phyloP scores from a whole-genome alignment of 2,329 filamentous ascomycete genomes.

The Fusarium sp. region DNA sequence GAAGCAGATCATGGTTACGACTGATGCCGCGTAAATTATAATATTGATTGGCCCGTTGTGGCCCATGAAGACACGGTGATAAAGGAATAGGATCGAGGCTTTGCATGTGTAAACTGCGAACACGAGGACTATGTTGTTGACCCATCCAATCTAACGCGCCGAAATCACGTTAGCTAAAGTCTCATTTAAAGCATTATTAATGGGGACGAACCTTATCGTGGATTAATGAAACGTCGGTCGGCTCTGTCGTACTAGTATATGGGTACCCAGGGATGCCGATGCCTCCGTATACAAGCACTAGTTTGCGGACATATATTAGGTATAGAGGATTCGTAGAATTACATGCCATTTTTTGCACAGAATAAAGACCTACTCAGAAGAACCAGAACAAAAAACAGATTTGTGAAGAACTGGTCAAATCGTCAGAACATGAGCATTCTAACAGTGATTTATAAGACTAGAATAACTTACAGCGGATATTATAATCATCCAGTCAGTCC shows the following conservation, averaged over 20 bases:
- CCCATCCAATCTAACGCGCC: conserved; percentile 3
- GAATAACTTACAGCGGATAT: neutral
- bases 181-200: rapidly evolving
- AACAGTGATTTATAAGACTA: rapidly evolving
- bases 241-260: conserved; percentile 20
- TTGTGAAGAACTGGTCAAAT: conserved; percentile 2
- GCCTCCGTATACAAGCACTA: conserved; percentile 18
- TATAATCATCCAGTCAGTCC: conserved; percentile 26
- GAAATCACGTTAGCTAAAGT: neutral
- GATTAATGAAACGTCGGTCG: conserved; percentile 11
- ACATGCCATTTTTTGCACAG: rapidly evolving
- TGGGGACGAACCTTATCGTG: neutral
- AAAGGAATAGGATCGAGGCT: conserved; percentile 17
- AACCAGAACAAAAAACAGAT: conserved; percentile 9
- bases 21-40: conserved; percentile 13
- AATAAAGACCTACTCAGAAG: conserved; percentile 1
- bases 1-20: neutral
- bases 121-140: conserved; percentile 13
- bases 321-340: rapidly evolving
- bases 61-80: conserved; percentile 15
- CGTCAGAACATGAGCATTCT: neutral
- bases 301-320: neutral
- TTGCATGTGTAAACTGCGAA: conserved; percentile 12
- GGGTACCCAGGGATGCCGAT: conserved; percentile 18
- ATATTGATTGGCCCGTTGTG: conserved; percentile 12